Conservation (phyloP, 1,284 basidiomycete species). For the Cryptococcus jaspeensis region DNA sequence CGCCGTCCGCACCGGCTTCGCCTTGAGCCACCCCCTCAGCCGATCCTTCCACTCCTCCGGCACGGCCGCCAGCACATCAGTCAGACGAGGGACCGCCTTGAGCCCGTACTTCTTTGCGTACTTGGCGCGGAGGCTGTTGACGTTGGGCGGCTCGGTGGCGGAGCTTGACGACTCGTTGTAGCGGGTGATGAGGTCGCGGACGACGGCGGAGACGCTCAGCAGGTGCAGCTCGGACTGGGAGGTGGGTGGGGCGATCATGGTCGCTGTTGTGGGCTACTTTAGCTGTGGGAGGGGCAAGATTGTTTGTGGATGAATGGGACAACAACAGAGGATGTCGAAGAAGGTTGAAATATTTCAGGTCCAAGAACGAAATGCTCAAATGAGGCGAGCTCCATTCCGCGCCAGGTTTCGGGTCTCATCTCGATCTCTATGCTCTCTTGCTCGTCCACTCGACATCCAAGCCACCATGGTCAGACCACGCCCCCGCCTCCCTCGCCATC, state of each 20-base stretch:
- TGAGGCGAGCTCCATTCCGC: no score
- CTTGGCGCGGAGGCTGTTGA: slow-evolving; percentile 82
- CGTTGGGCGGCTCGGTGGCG: slow-evolving; percentile 55
- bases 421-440: neutral
- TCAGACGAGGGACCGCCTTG: slow-evolving; percentile 83
- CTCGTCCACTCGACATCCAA: slow-evolving; percentile 4
- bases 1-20: slow-evolving; percentile 95
- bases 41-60: slow-evolving; percentile 95
- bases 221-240: slow-evolving; percentile 86
- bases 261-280: slow-evolving; percentile 3
- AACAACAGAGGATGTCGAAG: neutral
- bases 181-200: slow-evolving; percentile 79
- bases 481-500: neutral
- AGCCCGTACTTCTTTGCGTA: slow-evolving; percentile 88
- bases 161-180: slow-evolving; percentile 34
- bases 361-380: no score
- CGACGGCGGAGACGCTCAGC: slow-evolving; percentile 90
- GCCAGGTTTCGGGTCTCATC: no score
- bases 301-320: neutral
- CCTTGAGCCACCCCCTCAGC: slow-evolving; percentile 84
- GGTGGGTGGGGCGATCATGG: slow-evolving; percentile 33
- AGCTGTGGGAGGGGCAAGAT: no score
- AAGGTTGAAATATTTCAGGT: neutral
- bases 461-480: neutral
- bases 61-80: slow-evolving; percentile 97